Base-by-base conservation (phyloP, 805 yeast genomes). In the Starmerella sirachaensis region DNA sequence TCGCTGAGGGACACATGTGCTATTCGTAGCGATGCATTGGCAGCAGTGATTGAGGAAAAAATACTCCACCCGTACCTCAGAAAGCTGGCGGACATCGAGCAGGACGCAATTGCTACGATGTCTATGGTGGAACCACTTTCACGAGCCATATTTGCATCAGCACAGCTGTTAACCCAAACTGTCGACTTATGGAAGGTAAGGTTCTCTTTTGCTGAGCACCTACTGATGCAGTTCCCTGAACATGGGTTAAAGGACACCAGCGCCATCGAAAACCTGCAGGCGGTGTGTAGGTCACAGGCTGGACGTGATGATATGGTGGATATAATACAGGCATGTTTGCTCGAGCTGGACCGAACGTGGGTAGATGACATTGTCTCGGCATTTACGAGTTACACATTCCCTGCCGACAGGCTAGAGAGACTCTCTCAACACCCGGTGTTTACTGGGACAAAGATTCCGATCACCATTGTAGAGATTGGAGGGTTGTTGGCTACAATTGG, bases 171-270 rank as follows among this genome's bases (percentile, higher is more conserved):
- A 18, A 32, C 32, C 13, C 17, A n/a, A 2, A 24, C 37, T 11
- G 38, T 41, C 6, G 42, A 41, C 13, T 21, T 24, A 16, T 31
- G 37, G 33, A 19, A 23, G 25, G 31, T 29, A 9, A 20, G 33
- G 1, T 17, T 37, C 3, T 26, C 27, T 4, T 22, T 38, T 7
- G 26, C 38, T 3, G 17, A 23, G 1, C 24, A 17, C n/a, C 18
- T 37, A 7, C 33, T 37, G 5, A 25, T 33, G 2, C 26, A 29
- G 30, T 31, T 41, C 9, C 29, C 31, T 16, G 20, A 22, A 18
- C 18, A 19, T 11, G 23, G 7, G 19, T 12, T 5, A 13, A 21
- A 21, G 18, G n/a, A n/a, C n/a, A n/a, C n/a, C n/a, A n/a, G n/a
- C n/a, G n/a, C 13, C 16, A 24, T 32, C 17, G 22, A 32, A 4